phyloP scores from a whole-genome alignment of 73 alveolate species.

The Tetrahymena elliotti region DNA sequence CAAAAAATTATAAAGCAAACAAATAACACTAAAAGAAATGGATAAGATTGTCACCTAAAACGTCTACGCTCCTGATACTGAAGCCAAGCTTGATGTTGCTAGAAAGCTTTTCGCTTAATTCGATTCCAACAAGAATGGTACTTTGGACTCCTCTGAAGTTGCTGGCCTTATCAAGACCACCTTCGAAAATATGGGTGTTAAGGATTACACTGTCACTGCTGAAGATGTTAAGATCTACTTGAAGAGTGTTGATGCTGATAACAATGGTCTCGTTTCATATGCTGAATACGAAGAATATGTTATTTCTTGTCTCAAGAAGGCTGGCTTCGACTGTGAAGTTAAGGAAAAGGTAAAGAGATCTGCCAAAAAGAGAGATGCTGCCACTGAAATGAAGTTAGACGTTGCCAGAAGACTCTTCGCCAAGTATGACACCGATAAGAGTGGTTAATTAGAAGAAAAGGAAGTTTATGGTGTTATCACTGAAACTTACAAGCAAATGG shows the following conservation, averaged over 20 bases:
- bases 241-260: slow-evolving; percentile 26
- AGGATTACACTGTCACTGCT: slow-evolving; percentile 15
- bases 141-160: slow-evolving; percentile 18
- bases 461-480: slow-evolving; percentile 9
- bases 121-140: slow-evolving; percentile 23
- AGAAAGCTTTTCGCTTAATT: slow-evolving; percentile 33
- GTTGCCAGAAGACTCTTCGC: slow-evolving; percentile 46
- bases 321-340: slow-evolving; percentile 16
- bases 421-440: slow-evolving; percentile 21
- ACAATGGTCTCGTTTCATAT: slow-evolving; percentile 33
- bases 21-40: neutral
- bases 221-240: slow-evolving; percentile 31
- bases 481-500: slow-evolving; percentile 37
- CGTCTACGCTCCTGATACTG: neutral
- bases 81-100: slow-evolving; percentile 36
- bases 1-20: neutral
- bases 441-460: slow-evolving; percentile 31
- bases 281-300: slow-evolving; percentile 37
- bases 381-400: slow-evolving; percentile 21
- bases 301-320: slow-evolving; percentile 20
- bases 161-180: slow-evolving; percentile 3
- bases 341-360: neutral
- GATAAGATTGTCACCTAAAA: neutral
- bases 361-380: neutral
- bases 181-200: slow-evolving; percentile 17